phyloP scores from a whole-genome alignment of 2,329 filamentous ascomycete genomes.

The Helotiales sp. region DNA sequence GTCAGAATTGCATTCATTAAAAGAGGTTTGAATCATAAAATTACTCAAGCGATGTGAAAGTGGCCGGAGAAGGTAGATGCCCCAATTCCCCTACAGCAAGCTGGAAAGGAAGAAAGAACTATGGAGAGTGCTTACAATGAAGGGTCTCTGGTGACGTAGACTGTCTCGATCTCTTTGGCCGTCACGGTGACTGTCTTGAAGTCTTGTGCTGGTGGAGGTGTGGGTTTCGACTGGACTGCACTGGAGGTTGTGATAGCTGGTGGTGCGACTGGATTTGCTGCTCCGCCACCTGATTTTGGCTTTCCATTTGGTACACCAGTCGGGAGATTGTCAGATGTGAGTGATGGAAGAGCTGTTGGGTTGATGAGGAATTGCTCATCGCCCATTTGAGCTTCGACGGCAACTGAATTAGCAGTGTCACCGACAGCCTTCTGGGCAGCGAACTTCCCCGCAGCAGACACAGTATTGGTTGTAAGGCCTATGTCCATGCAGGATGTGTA shows the following conservation, averaged over 20 bases:
- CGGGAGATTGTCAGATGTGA: conserved; percentile 19
- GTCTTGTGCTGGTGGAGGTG: neutral
- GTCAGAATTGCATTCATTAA: too few relatives aligned
- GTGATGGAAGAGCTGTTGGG: conserved; percentile 20
- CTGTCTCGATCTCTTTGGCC: conserved; percentile 7
- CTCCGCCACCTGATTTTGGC: neutral
- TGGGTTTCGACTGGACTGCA: neutral
- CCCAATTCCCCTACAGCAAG: too few relatives aligned
- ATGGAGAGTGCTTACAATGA: neutral
- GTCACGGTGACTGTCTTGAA: conserved; percentile 21
- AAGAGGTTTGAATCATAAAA: too few relatives aligned
- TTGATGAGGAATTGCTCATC: conserved; percentile 38
- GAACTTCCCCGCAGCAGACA: conserved; percentile 15
- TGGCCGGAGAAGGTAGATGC: too few relatives aligned
- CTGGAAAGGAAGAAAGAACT: too few relatives aligned
- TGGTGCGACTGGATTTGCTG: neutral
- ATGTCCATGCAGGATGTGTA: conserved; percentile 65
- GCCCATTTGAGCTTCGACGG: conserved; percentile 34
- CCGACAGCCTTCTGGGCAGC: conserved; percentile 12
- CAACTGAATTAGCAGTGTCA: conserved; percentile 13
- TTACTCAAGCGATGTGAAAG: too few relatives aligned
- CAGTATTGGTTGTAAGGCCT: conserved; percentile 37
- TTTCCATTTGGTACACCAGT: neutral
- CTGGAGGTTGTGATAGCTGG: conserved; percentile 1
- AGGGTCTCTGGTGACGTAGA: conserved; percentile 13